Base-by-base conservation (phyloP, 106 monocot genomes). In the Dendrobium catenatum region DNA sequence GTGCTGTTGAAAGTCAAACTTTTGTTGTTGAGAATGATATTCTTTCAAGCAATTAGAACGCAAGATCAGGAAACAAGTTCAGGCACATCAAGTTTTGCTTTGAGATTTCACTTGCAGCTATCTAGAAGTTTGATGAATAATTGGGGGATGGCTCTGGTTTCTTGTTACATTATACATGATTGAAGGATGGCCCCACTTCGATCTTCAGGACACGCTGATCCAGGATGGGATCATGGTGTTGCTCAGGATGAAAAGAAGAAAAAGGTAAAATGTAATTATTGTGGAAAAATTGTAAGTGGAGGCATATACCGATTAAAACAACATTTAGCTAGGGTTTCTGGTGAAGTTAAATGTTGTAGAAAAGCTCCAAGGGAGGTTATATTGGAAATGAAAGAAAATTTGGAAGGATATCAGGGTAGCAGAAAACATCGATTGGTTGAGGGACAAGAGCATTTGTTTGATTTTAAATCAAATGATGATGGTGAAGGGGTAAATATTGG, bases 201-300 rank as follows among this genome's bases (percentile, higher is more conserved):
- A 61, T 84, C 83, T 44, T 55, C 72, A 33, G 91, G 88, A 4
- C 79, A 82, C 73, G 77, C 54, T 75, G 91, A 91, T 79, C 91
- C 88, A 84, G 88, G 88, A 75, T 91, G 91, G 91, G 84, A 91
- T 81, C 88, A 91, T 77, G 86, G 88, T 76, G 79, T 91, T 82
- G 78, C 88, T 58, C 91, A 88, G 79, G 91, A 88, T 86, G 88
- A 86, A 68, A 91, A 77, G 68, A 91, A 88, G 85, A 91, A 91
- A 78, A 91, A 88, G 79, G 88, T 91, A 6, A 91, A 88, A 80
- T 88, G 91, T 88, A 91, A 91, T 80, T 91, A 91, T 48, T 91
- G 91, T 80, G 91, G 79, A 16, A 91, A 88, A 73, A 43, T 88
- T 42, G 86, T 88, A 11, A 88, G 91, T 67, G 91, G 91, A 0